Conservation (phyloP, 2,329 filamentous ascomycete genomes). For the Claviceps pazoutovae region DNA sequence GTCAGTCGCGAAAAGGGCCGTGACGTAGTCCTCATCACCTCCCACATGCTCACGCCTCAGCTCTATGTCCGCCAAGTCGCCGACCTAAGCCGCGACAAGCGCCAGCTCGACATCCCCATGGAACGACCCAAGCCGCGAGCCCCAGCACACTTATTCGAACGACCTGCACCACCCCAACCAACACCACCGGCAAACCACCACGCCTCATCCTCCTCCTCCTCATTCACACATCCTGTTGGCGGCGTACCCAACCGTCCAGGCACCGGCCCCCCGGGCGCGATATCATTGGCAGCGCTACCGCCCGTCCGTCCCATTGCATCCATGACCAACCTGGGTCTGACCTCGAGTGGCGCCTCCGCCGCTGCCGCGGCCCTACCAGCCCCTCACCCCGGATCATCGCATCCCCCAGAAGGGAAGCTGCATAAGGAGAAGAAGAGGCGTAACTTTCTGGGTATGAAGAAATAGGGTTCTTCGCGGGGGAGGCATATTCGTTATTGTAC, state of each 20-base stretch:
- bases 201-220: background rate
- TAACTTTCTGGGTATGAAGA: constrained; percentile 46
- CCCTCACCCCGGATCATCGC: constrained; percentile 4
- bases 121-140: constrained; percentile 70
- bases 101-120: constrained; percentile 64
- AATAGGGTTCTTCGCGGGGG: constrained; percentile 26
- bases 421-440: constrained; percentile 50
- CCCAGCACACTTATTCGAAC: constrained; percentile 75
- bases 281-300: background rate
- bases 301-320: constrained; percentile 35
- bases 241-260: constrained; percentile 14
- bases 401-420: constrained; percentile 24
- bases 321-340: constrained; percentile 42
- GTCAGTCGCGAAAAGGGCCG: constrained; percentile 56
- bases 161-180: constrained; percentile 39
- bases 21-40: constrained; percentile 79
- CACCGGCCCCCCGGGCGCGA: constrained; percentile 6
- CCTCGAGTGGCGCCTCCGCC: constrained; percentile 1
- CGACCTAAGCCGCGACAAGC: constrained; percentile 63
- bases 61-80: constrained; percentile 72
- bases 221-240: constrained; percentile 13
- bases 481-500: background rate
- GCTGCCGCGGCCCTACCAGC: constrained; percentile 4
- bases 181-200: constrained; percentile 30
- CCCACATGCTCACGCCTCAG: constrained; percentile 80